phyloP scores from a whole-genome alignment of 169 alveolate species.

The Eimeria necatrix region DNA sequence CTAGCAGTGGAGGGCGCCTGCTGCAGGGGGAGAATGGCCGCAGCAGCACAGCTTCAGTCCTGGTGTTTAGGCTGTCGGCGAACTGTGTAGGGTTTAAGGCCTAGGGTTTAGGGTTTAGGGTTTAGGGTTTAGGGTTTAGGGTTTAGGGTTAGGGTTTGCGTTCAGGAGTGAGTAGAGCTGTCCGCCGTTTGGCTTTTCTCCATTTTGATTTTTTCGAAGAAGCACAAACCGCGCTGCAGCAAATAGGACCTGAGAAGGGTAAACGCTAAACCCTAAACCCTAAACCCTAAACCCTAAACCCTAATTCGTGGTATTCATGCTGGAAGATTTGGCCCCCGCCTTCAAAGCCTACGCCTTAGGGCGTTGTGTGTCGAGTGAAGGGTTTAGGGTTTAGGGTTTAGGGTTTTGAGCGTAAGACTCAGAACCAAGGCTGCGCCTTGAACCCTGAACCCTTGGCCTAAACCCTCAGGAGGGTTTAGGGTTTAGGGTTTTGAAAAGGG shows the following conservation, averaged over 20 bases:
- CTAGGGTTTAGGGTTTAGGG: conserved; percentile 9
- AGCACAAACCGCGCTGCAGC: not conserved
- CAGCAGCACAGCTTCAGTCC: not conserved
- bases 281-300: conserved; percentile 6
- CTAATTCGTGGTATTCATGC: not conserved
- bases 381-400: too few species aligned
- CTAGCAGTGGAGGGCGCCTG: too few species aligned
- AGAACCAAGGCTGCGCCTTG: too few species aligned
- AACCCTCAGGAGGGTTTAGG: not conserved
- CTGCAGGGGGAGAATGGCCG: not conserved
- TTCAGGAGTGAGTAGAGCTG: not conserved
- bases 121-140: conserved; percentile 31
- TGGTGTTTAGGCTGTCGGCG: not conserved
- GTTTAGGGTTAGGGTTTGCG: not conserved
- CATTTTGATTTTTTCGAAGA: conserved; percentile 25
- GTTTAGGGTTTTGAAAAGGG: not conserved
- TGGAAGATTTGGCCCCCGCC: too few species aligned
- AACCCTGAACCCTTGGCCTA: not conserved
- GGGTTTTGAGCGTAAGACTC: too few species aligned
- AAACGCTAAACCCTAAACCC: not conserved
- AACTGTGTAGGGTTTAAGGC: not conserved
- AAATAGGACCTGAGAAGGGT: not conserved
- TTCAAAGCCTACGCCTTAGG: not conserved
- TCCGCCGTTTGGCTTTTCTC: conserved; percentile 20
- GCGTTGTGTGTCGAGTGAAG: not conserved